Evolutionary conservation across 1,284 basidiomycete species (phyloP).

Genomic region (Xanthoconium separans): DNA sequence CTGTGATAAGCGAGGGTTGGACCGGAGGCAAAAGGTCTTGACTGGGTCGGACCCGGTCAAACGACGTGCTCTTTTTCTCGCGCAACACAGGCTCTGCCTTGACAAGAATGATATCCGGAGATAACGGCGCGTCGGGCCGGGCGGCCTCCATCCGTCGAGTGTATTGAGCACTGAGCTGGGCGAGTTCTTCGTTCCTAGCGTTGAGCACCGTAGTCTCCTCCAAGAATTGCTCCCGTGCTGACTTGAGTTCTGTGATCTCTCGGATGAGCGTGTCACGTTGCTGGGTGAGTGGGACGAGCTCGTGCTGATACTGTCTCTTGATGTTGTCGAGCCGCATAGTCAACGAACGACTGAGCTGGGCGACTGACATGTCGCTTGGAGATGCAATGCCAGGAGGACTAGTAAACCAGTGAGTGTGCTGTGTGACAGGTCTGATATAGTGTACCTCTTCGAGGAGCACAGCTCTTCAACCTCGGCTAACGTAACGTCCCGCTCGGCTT

Average conservation of each 20-base stretch:
- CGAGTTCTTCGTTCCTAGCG: constrained; percentile 89
- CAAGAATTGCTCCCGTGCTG: constrained; percentile 82
- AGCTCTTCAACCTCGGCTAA: constrained; percentile 94
- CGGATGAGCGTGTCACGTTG: constrained; percentile 78
- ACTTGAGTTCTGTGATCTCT: constrained; percentile 87
- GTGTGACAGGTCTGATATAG: constrained; percentile 9
- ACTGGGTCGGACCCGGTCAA: constrained; percentile 33
- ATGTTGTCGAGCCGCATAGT: constrained; percentile 87
- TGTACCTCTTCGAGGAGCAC: constrained; percentile 66
- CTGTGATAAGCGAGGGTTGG: constrained; percentile 32
- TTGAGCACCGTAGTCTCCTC: constrained; percentile 92
- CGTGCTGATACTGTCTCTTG: constrained; percentile 84
- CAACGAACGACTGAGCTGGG: constrained; percentile 69
- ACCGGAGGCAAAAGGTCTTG: constrained; percentile 20
- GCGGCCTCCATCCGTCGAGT: constrained; percentile 66
- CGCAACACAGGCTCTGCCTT: constrained; percentile 19
- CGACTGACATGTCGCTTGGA: constrained; percentile 41
- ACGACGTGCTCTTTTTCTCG: constrained; percentile 36
- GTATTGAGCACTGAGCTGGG: constrained; percentile 82
- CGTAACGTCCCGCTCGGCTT: constrained; percentile 87
- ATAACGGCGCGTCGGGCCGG: constrained; percentile 37
- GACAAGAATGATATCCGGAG: constrained; percentile 25
- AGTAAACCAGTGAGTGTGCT: constrained; percentile 21
- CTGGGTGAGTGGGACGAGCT: constrained; percentile 81
- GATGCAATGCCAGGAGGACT: constrained; percentile 26